These are phyloP conservation scores for Venturia effusa DNA, from an alignment of 2,329 filamentous ascomycete genomes.

Conservation along the genomic window DNA sequence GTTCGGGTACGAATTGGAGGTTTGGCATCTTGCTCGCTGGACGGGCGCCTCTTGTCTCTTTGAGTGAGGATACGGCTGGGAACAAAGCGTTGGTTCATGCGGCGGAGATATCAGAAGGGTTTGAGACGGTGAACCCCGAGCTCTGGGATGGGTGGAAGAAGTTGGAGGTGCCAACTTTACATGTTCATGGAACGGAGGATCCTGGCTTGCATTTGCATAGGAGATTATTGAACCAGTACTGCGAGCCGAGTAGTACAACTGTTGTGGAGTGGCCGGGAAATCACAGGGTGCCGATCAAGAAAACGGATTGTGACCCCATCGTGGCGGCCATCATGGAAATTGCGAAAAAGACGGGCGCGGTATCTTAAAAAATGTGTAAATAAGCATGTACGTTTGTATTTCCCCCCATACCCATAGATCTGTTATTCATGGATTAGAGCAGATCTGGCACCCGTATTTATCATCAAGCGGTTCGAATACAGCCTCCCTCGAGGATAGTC, in stretches of 20 bases:
- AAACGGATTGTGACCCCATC: slow-evolving; percentile 49
- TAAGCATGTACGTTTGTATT: background rate
- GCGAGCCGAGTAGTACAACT: slow-evolving; percentile 40
- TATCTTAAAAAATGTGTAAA: background rate
- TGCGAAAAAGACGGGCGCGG: slow-evolving; percentile 27
- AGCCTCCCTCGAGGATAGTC: too few relatives aligned
- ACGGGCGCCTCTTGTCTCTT: slow-evolving; percentile 46
- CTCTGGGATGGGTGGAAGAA: slow-evolving; percentile 27
- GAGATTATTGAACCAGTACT: slow-evolving; percentile 48
- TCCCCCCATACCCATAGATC: too few relatives aligned
- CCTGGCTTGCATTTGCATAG: slow-evolving; percentile 49
- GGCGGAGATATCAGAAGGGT: slow-evolving; percentile 34
- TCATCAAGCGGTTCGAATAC: too few relatives aligned
- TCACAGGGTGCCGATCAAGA: slow-evolving; percentile 61
- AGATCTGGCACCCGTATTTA: too few relatives aligned
- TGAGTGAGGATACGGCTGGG: slow-evolving; percentile 30
- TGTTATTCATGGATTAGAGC: too few relatives aligned
- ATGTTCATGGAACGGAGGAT: slow-evolving; percentile 56
- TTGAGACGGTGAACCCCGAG: slow-evolving; percentile 21
- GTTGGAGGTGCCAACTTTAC: slow-evolving; percentile 49
- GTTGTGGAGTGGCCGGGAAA: slow-evolving; percentile 64
- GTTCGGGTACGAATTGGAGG: slow-evolving; percentile 32
- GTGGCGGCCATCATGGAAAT: slow-evolving; percentile 42
- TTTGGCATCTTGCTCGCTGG: slow-evolving; percentile 55
- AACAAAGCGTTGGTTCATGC: slow-evolving; percentile 29